Percentiles rank a stretch among this genome's conserved stretches.
phyloP scores from a whole-genome alignment of 139 green algal species.

The Chlamydomonas asymmetrica region DNA sequence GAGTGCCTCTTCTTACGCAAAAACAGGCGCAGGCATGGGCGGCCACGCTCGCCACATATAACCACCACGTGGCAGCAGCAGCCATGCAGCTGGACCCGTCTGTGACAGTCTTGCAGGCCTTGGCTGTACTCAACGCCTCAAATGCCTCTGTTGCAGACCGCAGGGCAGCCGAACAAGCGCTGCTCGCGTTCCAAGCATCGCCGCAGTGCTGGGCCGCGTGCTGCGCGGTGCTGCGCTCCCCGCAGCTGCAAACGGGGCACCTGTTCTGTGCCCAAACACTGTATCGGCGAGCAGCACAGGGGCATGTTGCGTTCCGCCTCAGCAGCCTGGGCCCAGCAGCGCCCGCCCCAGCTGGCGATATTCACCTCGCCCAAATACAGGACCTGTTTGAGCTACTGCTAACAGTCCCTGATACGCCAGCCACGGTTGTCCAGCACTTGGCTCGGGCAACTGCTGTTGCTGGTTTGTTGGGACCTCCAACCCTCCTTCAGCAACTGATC shows the following conservation, averaged over 20 bases:
- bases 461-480: too few species aligned
- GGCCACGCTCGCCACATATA: too few species aligned
- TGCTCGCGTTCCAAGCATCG: constrained; percentile 2
- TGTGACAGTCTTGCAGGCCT: not conserved
- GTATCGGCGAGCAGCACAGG: not conserved
- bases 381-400: too few species aligned
- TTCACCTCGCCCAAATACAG: not conserved
- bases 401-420: too few species aligned
- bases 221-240: not conserved
- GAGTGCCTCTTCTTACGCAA: too few species aligned
- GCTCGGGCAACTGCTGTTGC: too few species aligned
- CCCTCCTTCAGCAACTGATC: too few species aligned
- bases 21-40: too few species aligned
- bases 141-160: too few species aligned
- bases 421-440: too few species aligned
- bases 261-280: constrained; percentile 11
- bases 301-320: not conserved
- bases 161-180: not conserved
- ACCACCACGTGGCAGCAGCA: not conserved
- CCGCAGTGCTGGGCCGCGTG: constrained; percentile 1
- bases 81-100: not conserved
- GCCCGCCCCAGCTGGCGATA: not conserved
- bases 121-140: too few species aligned
- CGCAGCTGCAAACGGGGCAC: not conserved
- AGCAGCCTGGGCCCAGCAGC: not conserved